phyloP scores from a whole-genome alignment of 495 filamentous ascomycete genomes.

The Aspergillus taichungensis region DNA sequence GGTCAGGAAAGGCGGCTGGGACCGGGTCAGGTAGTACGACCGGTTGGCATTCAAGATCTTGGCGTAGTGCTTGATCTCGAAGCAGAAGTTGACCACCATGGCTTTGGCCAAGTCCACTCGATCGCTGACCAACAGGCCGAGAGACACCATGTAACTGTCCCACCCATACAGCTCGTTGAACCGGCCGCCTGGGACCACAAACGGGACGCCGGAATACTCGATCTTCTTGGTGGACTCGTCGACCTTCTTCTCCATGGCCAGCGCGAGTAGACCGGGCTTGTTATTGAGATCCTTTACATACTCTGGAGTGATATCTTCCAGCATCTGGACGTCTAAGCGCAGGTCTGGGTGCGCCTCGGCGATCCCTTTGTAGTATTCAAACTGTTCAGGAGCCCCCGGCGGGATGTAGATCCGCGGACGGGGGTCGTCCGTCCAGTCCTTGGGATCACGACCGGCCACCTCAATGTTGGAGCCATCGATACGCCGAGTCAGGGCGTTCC shows the following conservation, averaged over 20 bases:
- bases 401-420: slow-evolving; percentile 90
- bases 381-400: slow-evolving; percentile 72
- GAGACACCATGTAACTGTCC: slow-evolving; percentile 95
- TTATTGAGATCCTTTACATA: slow-evolving; percentile 65
- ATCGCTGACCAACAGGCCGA: slow-evolving; percentile 75
- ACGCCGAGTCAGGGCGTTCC: slow-evolving; percentile 75
- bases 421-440: slow-evolving; percentile 83
- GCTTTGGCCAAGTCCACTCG: slow-evolving; percentile 76
- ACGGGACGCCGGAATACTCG: slow-evolving; percentile 71
- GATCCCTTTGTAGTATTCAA: slow-evolving; percentile 75
- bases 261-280: slow-evolving; percentile 79
- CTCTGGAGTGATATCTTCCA: slow-evolving; percentile 66
- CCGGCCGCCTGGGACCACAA: slow-evolving; percentile 89
- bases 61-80: slow-evolving; percentile 95
- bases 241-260: slow-evolving; percentile 71
- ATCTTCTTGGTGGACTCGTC: slow-evolving; percentile 57
- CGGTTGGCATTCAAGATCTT: slow-evolving; percentile 97
- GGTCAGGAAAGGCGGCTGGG: slow-evolving; percentile 93
- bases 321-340: slow-evolving; percentile 72
- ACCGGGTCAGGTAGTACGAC: slow-evolving; percentile 86
- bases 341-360: slow-evolving; percentile 68
- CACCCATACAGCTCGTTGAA: slow-evolving; percentile 98
- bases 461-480: slow-evolving; percentile 88
- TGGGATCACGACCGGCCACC: slow-evolving; percentile 74
- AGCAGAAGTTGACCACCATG: slow-evolving; percentile 94